Evolutionary conservation across 1,139 yeast genomes (phyloP).

Genomic region (Saccharomyces pastorianus): DNA sequence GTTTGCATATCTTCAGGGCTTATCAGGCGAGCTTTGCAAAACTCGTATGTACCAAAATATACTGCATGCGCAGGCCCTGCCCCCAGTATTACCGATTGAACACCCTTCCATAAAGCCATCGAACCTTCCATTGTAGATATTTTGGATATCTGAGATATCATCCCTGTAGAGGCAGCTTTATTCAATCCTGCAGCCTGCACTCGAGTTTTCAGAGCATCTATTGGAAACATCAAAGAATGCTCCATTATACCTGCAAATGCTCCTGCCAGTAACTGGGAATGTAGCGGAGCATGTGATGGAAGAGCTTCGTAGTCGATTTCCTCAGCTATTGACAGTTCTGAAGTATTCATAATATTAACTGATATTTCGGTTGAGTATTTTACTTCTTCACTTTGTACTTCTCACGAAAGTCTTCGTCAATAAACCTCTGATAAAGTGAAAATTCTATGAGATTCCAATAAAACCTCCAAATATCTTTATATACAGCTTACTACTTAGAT

Average conservation of each 20-base stretch:
- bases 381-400: background rate
- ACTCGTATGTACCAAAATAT: constrained; percentile 92
- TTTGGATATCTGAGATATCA: constrained; percentile 52
- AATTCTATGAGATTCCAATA: background rate
- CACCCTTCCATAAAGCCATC: constrained; percentile 86
- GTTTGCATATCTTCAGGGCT: constrained; percentile 28
- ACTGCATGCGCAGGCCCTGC: constrained; percentile 99
- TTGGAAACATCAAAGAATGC: constrained; percentile 93
- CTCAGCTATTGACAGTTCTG: constrained; percentile 18
- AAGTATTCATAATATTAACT: constrained; percentile 8
- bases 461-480: background rate
- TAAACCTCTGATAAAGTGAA: background rate
- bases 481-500: background rate
- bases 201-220: constrained; percentile 90
- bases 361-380: background rate
- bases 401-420: background rate
- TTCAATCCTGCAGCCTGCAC: constrained; percentile 51
- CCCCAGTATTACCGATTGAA: constrained; percentile 84
- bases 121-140: constrained; percentile 90
- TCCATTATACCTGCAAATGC: constrained; percentile 99
- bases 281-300: constrained; percentile 77
- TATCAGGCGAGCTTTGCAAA: constrained; percentile 44
- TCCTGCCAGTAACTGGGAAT: constrained; percentile 82
- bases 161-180: constrained; percentile 36
- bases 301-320: constrained; percentile 81